Evolutionary conservation across 768 basidiomycete genomes (phyloP).

Genomic region (Lactarius hatsudake): DNA sequence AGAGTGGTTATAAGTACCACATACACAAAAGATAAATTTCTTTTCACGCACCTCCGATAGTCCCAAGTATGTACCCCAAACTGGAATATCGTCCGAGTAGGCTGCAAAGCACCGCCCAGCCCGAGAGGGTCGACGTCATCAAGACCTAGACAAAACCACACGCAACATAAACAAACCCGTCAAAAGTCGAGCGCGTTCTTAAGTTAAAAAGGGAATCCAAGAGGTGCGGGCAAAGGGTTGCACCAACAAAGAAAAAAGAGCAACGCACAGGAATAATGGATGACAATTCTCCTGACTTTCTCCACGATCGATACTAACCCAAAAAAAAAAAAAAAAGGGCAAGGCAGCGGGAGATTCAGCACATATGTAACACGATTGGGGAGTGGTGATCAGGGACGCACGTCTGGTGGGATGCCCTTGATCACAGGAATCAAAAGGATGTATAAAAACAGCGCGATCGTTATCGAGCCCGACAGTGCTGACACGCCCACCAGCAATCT

Average conservation of each 20-base stretch:
- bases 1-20: not conserved
- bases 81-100: conserved; percentile 66
- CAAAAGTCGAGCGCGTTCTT: not conserved
- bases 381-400: conserved; percentile 37
- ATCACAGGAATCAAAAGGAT: conserved; percentile 66
- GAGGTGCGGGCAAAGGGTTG: not conserved
- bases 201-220: not conserved
- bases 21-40: conserved; percentile 37
- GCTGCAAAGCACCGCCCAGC: conserved; percentile 61
- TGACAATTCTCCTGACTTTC: conserved; percentile 65
- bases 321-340: not conserved
- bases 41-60: conserved; percentile 41
- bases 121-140: conserved; percentile 65
- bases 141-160: conserved; percentile 37
- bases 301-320: conserved; percentile 68
- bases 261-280: conserved; percentile 56
- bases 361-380: not conserved
- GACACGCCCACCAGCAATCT: conserved; percentile 56
- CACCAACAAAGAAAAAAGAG: not conserved
- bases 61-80: conserved; percentile 61
- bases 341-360: conserved; percentile 30
- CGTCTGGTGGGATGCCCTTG: conserved; percentile 65
- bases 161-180: not conserved
- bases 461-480: conserved; percentile 55
- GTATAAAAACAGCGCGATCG: conserved; percentile 68